Conservation (phyloP, 2,329 filamentous ascomycete species). For the Ceratocystis huliohia region DNA sequence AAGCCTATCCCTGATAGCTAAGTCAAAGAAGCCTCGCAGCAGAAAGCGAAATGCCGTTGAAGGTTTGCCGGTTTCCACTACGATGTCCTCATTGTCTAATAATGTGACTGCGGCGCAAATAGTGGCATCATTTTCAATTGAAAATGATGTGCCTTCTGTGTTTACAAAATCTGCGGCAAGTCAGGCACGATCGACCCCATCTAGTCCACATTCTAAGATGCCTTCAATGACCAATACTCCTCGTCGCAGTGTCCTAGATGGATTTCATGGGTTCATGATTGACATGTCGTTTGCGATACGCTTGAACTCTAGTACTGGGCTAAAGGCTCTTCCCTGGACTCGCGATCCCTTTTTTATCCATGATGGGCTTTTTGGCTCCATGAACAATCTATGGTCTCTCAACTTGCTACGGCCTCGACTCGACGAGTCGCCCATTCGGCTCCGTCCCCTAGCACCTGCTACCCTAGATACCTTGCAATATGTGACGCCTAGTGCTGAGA, state of each 20-base stretch:
- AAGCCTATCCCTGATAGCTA: background rate
- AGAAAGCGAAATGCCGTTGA: background rate
- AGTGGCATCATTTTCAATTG: background rate
- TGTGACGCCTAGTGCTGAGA: slow-evolving; percentile 15
- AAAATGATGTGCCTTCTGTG: background rate
- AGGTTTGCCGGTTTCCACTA: background rate
- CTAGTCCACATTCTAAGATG: background rate
- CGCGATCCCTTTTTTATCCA: slow-evolving; percentile 20
- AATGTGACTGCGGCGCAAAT: background rate
- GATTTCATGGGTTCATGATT: slow-evolving; percentile 3
- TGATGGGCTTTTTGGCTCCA: slow-evolving; percentile 12
- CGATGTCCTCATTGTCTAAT: background rate
- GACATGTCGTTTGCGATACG: slow-evolving; percentile 5
- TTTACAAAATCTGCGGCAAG: background rate
- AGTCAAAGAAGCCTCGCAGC: background rate
- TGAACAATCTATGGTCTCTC: slow-evolving; percentile 1
- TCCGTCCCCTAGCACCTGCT: slow-evolving; percentile 1
- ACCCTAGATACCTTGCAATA: slow-evolving; percentile 5
- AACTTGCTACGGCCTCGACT: background rate
- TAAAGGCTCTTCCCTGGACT: slow-evolving; percentile 11
- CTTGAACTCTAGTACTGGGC: background rate
- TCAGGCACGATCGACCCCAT: background rate
- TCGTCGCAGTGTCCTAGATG: background rate
- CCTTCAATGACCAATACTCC: background rate
- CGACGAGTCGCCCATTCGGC: slow-evolving; percentile 9